Percentiles rank a stretch among this genome's conserved stretches.
Evolutionary conservation across 306 rosid genomes (phyloP).

Genomic region (Cucumis hystrix): DNA sequence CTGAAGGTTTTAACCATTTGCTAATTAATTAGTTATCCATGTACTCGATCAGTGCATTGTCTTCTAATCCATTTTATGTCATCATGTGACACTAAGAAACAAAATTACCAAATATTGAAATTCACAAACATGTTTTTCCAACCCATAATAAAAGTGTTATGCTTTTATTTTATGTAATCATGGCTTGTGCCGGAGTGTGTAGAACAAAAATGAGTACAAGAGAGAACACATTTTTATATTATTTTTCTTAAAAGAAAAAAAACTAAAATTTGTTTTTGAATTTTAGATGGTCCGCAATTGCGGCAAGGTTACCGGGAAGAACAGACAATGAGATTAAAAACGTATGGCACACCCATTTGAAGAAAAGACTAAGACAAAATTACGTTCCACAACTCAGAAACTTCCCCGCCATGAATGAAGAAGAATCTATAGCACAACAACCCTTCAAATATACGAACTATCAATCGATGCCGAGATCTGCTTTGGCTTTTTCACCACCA

Average conservation of each 20-base stretch:
- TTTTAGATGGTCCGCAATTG: slow-evolving; percentile 81
- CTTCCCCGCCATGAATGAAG: not conserved
- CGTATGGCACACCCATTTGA: slow-evolving; percentile 90
- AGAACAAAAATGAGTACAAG: too few species aligned
- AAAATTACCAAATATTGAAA: not conserved
- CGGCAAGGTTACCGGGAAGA: slow-evolving; percentile 71
- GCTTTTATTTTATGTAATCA: not conserved
- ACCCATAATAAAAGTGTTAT: not conserved
- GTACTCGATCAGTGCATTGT: not conserved
- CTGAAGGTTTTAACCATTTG: not conserved
- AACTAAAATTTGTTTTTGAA: not conserved
- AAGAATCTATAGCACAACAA: not conserved
- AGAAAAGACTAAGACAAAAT: slow-evolving; percentile 44
- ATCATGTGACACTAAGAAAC: slow-evolving; percentile 4
- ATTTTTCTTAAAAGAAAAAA: too few species aligned
- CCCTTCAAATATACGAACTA: not conserved
- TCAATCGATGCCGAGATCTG: not conserved
- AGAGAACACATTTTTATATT: too few species aligned
- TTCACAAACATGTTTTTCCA: not conserved
- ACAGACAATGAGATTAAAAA: slow-evolving; percentile 89
- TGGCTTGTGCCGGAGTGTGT: too few species aligned
- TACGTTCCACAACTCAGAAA: slow-evolving; percentile 7
- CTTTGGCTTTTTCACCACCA: slow-evolving; percentile 18
- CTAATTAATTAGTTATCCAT: not conserved
- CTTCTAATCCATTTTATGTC: not conserved